A percentile compares a stretch with the other conserved stretches of the same genome.
Conservation (phyloP, 2,329 filamentous ascomycete genomes). For the Lachnellula willkommii region DNA sequence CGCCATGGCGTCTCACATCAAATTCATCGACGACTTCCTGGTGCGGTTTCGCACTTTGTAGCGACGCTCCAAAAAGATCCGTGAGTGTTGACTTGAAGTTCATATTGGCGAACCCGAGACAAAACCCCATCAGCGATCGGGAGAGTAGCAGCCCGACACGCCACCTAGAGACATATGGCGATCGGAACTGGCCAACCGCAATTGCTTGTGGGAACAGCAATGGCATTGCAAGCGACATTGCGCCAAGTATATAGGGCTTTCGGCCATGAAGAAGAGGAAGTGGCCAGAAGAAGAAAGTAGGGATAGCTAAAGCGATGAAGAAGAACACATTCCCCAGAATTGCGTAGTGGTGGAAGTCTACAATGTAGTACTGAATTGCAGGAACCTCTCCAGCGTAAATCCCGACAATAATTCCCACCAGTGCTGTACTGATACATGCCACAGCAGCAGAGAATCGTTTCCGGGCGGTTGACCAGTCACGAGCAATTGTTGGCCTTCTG, state of each 20-base stretch:
- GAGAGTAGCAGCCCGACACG: constrained; percentile 57
- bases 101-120: constrained; percentile 70
- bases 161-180: constrained; percentile 52
- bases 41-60: constrained; percentile 67
- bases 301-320: constrained; percentile 64
- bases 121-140: constrained; percentile 60
- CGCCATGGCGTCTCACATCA: constrained; percentile 68
- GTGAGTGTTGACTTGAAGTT: constrained; percentile 68
- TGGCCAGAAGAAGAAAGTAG: constrained; percentile 68
- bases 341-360: constrained; percentile 60
- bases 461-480: constrained; percentile 63
- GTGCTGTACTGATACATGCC: constrained; percentile 66
- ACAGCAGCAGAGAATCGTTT: constrained; percentile 66
- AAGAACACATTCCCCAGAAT: constrained; percentile 70
- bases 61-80: constrained; percentile 70
- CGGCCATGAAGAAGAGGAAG: constrained; percentile 69
- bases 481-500: constrained; percentile 60
- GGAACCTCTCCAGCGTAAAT: constrained; percentile 75
- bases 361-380: constrained; percentile 72
- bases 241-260: constrained; percentile 68
- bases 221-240: constrained; percentile 64
- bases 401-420: constrained; percentile 65
- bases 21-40: constrained; percentile 63
- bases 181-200: constrained; percentile 51
- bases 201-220: constrained; percentile 72